Evolutionary conservation across 2,329 filamentous ascomycete genomes (phyloP).

Genomic region (Exophiala alcalophila): DNA sequence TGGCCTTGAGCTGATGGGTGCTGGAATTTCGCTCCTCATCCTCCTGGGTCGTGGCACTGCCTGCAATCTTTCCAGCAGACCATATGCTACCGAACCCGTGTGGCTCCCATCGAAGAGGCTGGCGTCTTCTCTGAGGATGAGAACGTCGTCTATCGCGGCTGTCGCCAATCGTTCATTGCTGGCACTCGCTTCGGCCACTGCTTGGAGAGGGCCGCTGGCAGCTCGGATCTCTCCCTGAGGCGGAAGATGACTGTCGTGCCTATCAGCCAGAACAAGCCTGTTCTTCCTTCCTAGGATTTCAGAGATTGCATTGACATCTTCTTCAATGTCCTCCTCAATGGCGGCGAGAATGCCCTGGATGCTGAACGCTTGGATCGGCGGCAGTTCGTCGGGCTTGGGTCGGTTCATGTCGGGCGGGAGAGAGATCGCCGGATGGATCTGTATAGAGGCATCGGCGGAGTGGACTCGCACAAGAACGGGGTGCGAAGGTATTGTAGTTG

Average conservation of each 20-base stretch:
- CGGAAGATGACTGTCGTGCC: slow-evolving; percentile 61
- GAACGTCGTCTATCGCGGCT: slow-evolving; percentile 36
- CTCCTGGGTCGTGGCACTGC: slow-evolving; percentile 18
- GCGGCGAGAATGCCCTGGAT: slow-evolving; percentile 56
- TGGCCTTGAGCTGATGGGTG: slow-evolving; percentile 3
- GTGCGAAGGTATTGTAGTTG: slow-evolving; percentile 38
- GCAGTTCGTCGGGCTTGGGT: slow-evolving; percentile 36
- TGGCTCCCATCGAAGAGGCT: slow-evolving; percentile 38
- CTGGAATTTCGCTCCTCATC: slow-evolving; percentile 10
- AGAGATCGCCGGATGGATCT: slow-evolving; percentile 32
- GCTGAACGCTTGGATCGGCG: slow-evolving; percentile 53
- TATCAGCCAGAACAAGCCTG: slow-evolving; percentile 59
- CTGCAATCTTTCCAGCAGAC: slow-evolving; percentile 37
- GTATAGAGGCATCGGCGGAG: slow-evolving; percentile 38
- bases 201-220: slow-evolving; percentile 33
- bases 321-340: slow-evolving; percentile 57
- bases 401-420: slow-evolving; percentile 37
- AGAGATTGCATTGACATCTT: slow-evolving; percentile 59
- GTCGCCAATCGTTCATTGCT: slow-evolving; percentile 37
- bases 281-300: slow-evolving; percentile 63
- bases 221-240: slow-evolving; percentile 57
- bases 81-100: slow-evolving; percentile 38
- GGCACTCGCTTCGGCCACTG: slow-evolving; percentile 45
- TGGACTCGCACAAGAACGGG: slow-evolving; percentile 46
- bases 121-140: slow-evolving; percentile 41